Base-by-base conservation (phyloP, 768 basidiomycete genomes). In the Collybiopsis luxurians region DNA sequence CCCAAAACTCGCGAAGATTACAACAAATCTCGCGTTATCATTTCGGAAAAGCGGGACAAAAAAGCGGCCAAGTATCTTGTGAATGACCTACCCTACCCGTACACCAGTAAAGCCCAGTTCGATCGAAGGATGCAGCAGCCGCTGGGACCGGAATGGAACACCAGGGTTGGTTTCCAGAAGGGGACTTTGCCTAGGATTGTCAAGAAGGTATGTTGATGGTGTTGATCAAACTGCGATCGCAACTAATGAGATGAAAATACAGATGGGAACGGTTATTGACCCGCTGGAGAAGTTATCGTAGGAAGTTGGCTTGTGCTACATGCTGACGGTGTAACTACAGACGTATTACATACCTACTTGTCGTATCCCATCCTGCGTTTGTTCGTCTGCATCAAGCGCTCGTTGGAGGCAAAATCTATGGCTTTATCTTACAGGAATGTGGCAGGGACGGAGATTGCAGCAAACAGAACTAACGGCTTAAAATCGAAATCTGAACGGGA, bases 31-130 rank as follows among this genome's bases (percentile, higher is more conserved):
- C 88, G 97, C 67, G 83, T 98, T 66, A 97, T 99, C 75, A 91
- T 99, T 64, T 94, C 92, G 1, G 96, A 99, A 72, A 92, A 89
- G 72, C 86, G 87, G 57, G 96, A 98, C 75, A 93, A 92, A 75
- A 97, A 97, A 69, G 95, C 92, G 0, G 75, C 84, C 15, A 91
- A 93, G 72, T 98, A 95, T 69, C 79, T 86, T 58, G 85, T 94
- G 54, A 90, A 90, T 70, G 95, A 98, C 68, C 71, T 99, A 44
- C 97, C 97, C 2, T 90, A 89, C 71, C 97, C 96, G 2, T 98
- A 94, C 67, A 98, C 96, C 9, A 91, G 89, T 70, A 86, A 86
- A 56, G 92, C 89, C 3, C 97, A 98, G 75, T 98, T 89, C 66
- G 95, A 97, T 72, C 84, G 87, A 31, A 82, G 81, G 59, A 85